Evolutionary conservation across 2,329 filamentous ascomycete genomes (phyloP), one percentile per base, ranked within the genome.

Genomic region (Botrytis hyacinthi): DNA sequence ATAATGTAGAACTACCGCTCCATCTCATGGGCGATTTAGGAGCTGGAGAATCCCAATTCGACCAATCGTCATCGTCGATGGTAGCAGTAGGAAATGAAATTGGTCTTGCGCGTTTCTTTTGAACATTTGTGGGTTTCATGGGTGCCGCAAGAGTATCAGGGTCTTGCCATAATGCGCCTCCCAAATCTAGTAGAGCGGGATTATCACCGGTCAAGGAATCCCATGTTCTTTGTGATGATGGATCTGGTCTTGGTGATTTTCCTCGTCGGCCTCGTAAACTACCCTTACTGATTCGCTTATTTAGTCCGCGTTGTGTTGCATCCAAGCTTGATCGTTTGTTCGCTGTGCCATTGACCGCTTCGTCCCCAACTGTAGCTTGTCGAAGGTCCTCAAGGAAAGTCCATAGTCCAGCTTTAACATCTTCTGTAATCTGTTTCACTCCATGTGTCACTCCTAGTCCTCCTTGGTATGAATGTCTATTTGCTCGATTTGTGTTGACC

Each of bases 361-460:
- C 96, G 72, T 99, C 96, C 37, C 96, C 96, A 10, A 99, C 94
- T 0, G 96, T 97, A 22, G 95, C 97, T 83, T 98, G 96, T 77
- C 95, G 89, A 66, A 99, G 90, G 80, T 99, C 96, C 81, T 98
- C 96, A 74, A 97, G 90, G 82, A 99, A 99, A 1, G 93, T 97
- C 90, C 93, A 95, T 67, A 99, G 84, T 2, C 96, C 95, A 70
- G 96, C 90, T 81, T 91, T 93, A 82, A 99, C 90, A 82, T 98
- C 96, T 74, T 93, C 92, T 26, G 80, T 80, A 54, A 82, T 78
- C 48, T 80, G 77, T 72, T 81, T 82, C 16, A 80, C 80, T 35
- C 77, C 78, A 68, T 77, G 73, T 29, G 78, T 79, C 32, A 81
- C 73, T 29, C 79, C 77, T 37, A 68, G 20, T 32, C 60, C 70